Evolutionary conservation across 495 filamentous ascomycete species (phyloP), one percentile per base, ranked within the genome.

Genomic region (Melanomma pulvis-pyrius): DNA sequence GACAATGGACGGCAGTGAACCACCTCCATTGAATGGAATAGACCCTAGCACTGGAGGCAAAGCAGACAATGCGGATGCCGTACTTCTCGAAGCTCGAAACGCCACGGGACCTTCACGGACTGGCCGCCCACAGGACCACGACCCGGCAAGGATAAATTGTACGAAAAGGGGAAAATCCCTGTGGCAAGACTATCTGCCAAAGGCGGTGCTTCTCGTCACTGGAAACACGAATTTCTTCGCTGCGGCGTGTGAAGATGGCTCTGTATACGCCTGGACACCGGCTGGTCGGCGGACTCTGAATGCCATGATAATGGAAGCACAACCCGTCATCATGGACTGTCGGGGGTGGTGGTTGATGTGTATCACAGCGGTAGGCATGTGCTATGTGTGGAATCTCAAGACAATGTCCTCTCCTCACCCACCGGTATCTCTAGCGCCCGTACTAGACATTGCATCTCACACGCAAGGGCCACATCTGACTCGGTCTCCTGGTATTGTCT

Each of bases 101-200:
- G 86, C 89, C 17, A 81, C 83, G 1, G 79, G 81, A 8, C 82
- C 82, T 21, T 81, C 83, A 29, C 70, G 84, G 55, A 86, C 86
- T 24, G 83, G 83, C 32, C 78, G 84, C 28, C 70, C 79, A 4
- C 82, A 82, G 54, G 83, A 90, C 63, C 83, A 87, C 46, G 92
- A 98, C 51, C 94, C 94, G 2, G 87, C 91, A 12, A 86, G 89
- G 13, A 85, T 99, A 30, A 90, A 87, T 1, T 85, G 93, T 28
- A 88, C 87, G 17, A 91, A 90, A 65, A 85, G 88, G n/a, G 91
- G 92, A n/a, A 87, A 90, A 50, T 81, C 86, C 1, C 76, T 97
- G 4, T 99, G 96, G 93, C 90, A 96, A 69, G 96, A 98, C 66
- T 99, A 89, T 71, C 80, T 99, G 19, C 93, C 93, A 0, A 84